Evolutionary conservation across 2,329 filamentous ascomycete genomes (phyloP).

Genomic region (Aspergillus eucalypticola): DNA sequence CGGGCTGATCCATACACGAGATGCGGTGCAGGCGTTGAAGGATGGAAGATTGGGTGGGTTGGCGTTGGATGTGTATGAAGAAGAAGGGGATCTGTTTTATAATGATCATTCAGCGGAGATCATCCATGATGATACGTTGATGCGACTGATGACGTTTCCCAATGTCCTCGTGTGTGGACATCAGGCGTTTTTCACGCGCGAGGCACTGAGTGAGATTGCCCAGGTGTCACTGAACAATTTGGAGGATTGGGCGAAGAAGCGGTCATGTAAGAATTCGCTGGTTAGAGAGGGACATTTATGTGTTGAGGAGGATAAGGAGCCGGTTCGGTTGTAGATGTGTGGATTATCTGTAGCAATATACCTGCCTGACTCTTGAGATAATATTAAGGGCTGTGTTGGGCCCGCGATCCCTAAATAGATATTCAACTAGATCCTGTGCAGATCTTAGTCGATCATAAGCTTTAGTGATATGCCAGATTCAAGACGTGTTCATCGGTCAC

Average conservation of each 20-base stretch:
- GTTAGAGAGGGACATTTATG: conserved; percentile 33
- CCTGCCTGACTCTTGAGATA: no score
- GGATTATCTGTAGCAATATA: no score
- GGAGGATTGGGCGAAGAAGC: conserved; percentile 31
- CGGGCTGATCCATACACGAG: conserved; percentile 61
- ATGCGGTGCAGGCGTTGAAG: conserved; percentile 64
- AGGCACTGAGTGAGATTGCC: conserved; percentile 66
- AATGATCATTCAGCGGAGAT: conserved; percentile 65
- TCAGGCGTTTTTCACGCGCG: conserved; percentile 69
- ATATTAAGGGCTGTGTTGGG: no score
- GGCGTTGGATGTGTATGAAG: conserved; percentile 69
- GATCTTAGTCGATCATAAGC: no score
- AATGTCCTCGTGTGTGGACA: conserved; percentile 68
- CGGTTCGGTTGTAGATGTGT: conserved; percentile 30
- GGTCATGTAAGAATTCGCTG: conserved; percentile 33
- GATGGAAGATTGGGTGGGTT: conserved; percentile 60
- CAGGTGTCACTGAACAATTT: conserved; percentile 61
- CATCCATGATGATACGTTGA: conserved; percentile 66
- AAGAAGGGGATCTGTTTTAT: conserved; percentile 62
- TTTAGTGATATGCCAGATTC: no score
- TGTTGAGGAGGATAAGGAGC: conserved; percentile 26
- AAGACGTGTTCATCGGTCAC: no score
- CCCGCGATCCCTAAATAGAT: no score
- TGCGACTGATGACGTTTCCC: conserved; percentile 67
- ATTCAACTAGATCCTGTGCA: no score